These are phyloP conservation scores for Neostapfia colusana DNA, from an alignment of 176 grass and related monocot species.

Conservation along the genomic window DNA sequence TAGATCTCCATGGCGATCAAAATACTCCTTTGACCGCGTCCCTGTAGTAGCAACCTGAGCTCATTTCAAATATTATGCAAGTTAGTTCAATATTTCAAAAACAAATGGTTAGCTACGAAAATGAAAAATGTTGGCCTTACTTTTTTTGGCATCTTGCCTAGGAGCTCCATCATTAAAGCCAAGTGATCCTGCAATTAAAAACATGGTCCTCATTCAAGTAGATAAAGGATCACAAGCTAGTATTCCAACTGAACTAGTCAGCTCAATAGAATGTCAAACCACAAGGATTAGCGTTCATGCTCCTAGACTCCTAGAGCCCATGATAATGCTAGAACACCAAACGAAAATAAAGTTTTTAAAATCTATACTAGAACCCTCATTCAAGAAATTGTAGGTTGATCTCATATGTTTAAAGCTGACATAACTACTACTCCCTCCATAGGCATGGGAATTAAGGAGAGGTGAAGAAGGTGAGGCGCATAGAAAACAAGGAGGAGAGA, in stretches of 20 bases:
- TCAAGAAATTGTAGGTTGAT: not conserved
- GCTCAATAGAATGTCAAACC: not conserved
- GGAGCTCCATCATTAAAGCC: constrained; percentile 96
- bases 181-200: constrained; percentile 74
- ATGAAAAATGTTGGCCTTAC: constrained; percentile 40
- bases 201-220: constrained; percentile 12
- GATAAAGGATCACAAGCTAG: constrained; percentile 5
- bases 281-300: not conserved
- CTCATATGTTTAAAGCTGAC: constrained; percentile 15
- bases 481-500: no score
- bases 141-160: constrained; percentile 92
- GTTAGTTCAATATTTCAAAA: constrained; percentile 21
- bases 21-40: constrained; percentile 84
- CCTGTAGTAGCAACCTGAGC: constrained; percentile 76
- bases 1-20: constrained; percentile 90
- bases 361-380: not conserved
- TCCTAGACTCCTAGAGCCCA: not conserved
- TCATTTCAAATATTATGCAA: constrained; percentile 31
- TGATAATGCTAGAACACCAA: not conserved
- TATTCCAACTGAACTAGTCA: not conserved
- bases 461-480: no score
- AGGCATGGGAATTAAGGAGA: no score
- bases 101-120: constrained; percentile 10
- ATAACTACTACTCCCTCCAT: not conserved
- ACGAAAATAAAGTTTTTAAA: constrained; percentile 2